Base-by-base conservation (phyloP, 257 asterid genomes). In the Craterostigma plantagineum region DNA sequence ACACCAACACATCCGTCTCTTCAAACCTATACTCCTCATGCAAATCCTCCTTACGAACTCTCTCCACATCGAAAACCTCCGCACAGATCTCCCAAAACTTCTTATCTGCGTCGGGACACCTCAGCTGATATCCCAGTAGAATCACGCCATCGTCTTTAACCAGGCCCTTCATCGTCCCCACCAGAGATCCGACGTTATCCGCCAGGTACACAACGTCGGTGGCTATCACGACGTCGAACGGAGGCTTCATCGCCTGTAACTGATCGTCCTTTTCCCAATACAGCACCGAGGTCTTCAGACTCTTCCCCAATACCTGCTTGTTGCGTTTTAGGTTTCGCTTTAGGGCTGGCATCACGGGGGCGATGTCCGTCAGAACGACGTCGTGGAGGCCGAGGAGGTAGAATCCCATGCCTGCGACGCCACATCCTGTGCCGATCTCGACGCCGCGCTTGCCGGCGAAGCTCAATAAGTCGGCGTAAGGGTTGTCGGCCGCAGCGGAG, bases 331-430 rank as follows among this genome's bases (percentile, higher is more conserved):
- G 64, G 47, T 86, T 86, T 72, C 68, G 93, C 53, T 68, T 79
- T 27, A 87, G 35, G 12, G 98, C 98, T 16, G 95, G 95, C 92
- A 82, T 79, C 5, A 87, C 98, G n/a, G 98, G 84, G 30, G 93
- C 72, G 42, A 82, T 82, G 63, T 87, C 98, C 4, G 98, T 87
- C 15, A 76, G 59, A 5, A 87, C 53, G 66, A 82, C 45, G 65
- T 87, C 76, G 44, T 63, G 72, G 16, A 87, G 75, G 57, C 95
- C 95, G 38, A 87, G 70, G 14, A 70, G 42, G 68, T 62, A 82
- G 11, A 87, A 53, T 12, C 92, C 95, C 95, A 82, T 82, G 49
- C 81, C 59, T 33, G 93, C 78, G 42, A 55, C 92, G 9, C 93
- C 98, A 64, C 95, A 87, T 15, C 98, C 98, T 10, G 93, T 60